Evolutionary conservation across 2,329 filamentous ascomycete genomes (phyloP).

Genomic region (Bipolaris zeicola): DNA sequence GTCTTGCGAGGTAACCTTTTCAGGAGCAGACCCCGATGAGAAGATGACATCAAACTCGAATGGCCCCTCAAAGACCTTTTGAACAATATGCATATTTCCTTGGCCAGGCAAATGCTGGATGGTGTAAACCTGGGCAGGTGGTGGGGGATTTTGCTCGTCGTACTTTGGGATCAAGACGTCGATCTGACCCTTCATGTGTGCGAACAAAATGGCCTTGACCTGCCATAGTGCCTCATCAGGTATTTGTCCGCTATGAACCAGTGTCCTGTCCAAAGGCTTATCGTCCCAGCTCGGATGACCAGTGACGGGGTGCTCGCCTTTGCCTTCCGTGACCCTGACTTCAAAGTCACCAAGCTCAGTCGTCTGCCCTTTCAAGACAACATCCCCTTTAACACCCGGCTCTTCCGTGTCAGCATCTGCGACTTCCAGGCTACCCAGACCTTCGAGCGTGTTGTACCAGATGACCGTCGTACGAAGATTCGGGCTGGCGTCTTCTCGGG

Average conservation of each 20-base stretch:
- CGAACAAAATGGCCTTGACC: slow-evolving; percentile 70
- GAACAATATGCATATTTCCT: slow-evolving; percentile 85
- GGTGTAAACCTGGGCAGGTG: slow-evolving; percentile 84
- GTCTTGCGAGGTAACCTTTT: slow-evolving; percentile 62
- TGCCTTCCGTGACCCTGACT: slow-evolving; percentile 76
- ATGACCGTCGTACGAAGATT: slow-evolving; percentile 77
- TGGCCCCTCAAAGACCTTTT: slow-evolving; percentile 86
- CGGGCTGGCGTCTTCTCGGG: slow-evolving; percentile 68
- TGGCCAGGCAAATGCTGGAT: slow-evolving; percentile 69
- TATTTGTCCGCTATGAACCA: slow-evolving; percentile 73
- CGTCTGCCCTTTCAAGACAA: slow-evolving; percentile 73
- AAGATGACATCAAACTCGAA: slow-evolving; percentile 95
- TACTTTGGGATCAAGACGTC: slow-evolving; percentile 64
- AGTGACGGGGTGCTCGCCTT: slow-evolving; percentile 61
- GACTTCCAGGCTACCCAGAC: slow-evolving; percentile 69
- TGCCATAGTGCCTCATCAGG: slow-evolving; percentile 80
- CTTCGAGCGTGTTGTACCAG: slow-evolving; percentile 84
- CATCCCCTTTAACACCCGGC: slow-evolving; percentile 62
- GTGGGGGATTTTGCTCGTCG: slow-evolving; percentile 68
- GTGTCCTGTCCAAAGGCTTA: slow-evolving; percentile 75
- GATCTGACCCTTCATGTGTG: slow-evolving; percentile 67
- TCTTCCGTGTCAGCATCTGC: slow-evolving; percentile 54
- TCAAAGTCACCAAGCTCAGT: slow-evolving; percentile 78
- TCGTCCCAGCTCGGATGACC: slow-evolving; percentile 68
- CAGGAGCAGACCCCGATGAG: slow-evolving; percentile 72